Conservation (phyloP, 768 basidiomycete species). For the Boletus subcaerulescens region DNA sequence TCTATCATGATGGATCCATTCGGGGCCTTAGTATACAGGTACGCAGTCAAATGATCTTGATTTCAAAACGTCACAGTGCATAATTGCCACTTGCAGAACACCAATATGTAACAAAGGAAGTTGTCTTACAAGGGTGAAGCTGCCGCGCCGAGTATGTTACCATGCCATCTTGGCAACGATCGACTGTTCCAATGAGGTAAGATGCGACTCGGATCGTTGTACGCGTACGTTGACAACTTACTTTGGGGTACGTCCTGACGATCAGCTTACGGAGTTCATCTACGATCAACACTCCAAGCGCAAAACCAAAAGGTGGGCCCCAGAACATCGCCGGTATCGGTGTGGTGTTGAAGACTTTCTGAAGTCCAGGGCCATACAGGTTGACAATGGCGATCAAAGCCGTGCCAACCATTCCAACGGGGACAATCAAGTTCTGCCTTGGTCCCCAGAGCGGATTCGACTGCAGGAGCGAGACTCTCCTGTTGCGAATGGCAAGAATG, state of each 20-base stretch:
- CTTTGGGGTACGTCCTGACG: conserved; percentile 43
- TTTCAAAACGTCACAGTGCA: background rate
- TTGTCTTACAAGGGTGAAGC: background rate
- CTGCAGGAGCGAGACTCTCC: conserved; percentile 41
- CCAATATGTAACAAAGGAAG: too few relatives aligned
- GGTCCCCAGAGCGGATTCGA: conserved; percentile 48
- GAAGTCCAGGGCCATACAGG: conserved; percentile 44
- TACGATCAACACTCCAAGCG: conserved; percentile 37
- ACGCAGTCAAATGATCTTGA: too few relatives aligned
- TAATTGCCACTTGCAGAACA: background rate
- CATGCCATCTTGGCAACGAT: conserved; percentile 39
- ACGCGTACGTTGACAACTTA: conserved; percentile 10
- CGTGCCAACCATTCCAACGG: conserved; percentile 38
- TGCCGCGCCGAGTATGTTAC: conserved; percentile 17
- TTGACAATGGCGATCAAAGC: conserved; percentile 43
- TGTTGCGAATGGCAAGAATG: conserved; percentile 43
- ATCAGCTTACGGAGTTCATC: conserved; percentile 47
- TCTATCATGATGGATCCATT: too few relatives aligned
- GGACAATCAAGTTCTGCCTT: conserved; percentile 40
- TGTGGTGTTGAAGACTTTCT: conserved; percentile 40
- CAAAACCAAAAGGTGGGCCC: conserved; percentile 46
- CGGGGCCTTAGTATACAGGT: too few relatives aligned
- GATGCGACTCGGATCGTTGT: background rate
- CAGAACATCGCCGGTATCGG: conserved; percentile 48
- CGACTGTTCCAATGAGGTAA: conserved; percentile 25